These are phyloP conservation scores for Cutaneotrichosporon sp. DNA, from an alignment of 1,284 basidiomycete genomes.

Conservation along the genomic window DNA sequence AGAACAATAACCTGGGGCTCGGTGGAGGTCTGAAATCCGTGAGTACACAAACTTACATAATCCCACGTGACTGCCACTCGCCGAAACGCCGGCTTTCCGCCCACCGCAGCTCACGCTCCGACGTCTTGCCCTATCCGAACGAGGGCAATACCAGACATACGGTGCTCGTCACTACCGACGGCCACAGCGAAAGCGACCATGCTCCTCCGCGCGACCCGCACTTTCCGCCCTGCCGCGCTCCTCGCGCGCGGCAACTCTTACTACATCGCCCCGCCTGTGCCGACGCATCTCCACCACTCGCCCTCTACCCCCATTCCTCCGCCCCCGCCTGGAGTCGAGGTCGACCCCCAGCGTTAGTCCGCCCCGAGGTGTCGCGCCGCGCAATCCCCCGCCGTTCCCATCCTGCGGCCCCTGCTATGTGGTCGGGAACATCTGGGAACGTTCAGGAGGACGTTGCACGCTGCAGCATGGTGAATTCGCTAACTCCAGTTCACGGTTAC, in stretches of 20 bases:
- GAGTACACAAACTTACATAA: background rate
- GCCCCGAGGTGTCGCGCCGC: background rate
- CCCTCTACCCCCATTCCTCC: slow-evolving; percentile 21
- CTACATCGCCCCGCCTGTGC: slow-evolving; percentile 5
- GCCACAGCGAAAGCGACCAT: slow-evolving; percentile 28
- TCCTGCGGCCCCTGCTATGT: background rate
- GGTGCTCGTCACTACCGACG: slow-evolving; percentile 9
- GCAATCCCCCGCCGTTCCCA: background rate
- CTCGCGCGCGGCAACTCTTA: slow-evolving; percentile 13
- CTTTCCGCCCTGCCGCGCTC: slow-evolving; percentile 9
- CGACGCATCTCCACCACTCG: slow-evolving; percentile 23
- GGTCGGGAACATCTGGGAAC: no score
- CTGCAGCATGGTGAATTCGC: background rate
- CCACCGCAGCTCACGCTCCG: background rate
- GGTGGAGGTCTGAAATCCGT: background rate
- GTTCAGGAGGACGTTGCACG: background rate
- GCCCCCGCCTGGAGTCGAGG: slow-evolving; percentile 41
- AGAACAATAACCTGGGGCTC: background rate
- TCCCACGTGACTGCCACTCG: slow-evolving; percentile 1
- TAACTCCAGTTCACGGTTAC: slow-evolving; percentile 60
- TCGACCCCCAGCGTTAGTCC: slow-evolving; percentile 50
- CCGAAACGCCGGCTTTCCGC: background rate
- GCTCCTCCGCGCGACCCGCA: slow-evolving; percentile 30
- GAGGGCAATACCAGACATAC: slow-evolving; percentile 7
- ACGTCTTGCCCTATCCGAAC: background rate